These are phyloP conservation scores for Acer negundo DNA, from an alignment of 345 rosid species.

Conservation along the genomic window DNA sequence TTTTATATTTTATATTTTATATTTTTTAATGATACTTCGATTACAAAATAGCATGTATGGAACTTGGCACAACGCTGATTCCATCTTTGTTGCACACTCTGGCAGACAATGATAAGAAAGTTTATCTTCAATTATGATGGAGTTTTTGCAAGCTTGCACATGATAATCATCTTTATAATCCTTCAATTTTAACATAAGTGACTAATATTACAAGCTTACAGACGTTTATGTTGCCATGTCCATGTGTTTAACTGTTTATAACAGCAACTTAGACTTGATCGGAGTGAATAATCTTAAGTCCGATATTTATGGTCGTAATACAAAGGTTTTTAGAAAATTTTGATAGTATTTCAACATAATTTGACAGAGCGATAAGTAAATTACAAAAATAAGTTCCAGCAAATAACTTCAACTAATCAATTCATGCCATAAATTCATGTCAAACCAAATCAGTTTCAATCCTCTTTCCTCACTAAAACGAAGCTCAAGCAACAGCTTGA, in stretches of 20 bases:
- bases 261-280: neutral
- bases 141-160: neutral
- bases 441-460: conserved; percentile 2
- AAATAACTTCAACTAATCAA: neutral
- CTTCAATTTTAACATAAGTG: neutral
- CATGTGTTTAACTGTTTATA: neutral
- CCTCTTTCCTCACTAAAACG: neutral
- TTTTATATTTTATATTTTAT: neutral
- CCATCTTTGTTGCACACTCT: neutral
- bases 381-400: neutral
- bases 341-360: neutral
- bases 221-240: neutral
- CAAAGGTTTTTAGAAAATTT: neutral
- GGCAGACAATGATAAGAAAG: neutral
- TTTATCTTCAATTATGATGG: neutral
- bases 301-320: neutral
- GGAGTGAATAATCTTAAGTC: neutral
- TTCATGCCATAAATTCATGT: neutral
- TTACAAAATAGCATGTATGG: neutral
- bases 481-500: conserved; percentile 6
- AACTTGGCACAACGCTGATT: neutral
- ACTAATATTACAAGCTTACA: no score
- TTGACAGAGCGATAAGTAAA: neutral
- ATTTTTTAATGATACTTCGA: no score
- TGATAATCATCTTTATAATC: neutral